Percentiles rank a stretch among this genome's conserved stretches.
Evolutionary conservation across 441 rosid genomes (phyloP).

Genomic region (Capsella rubella): DNA sequence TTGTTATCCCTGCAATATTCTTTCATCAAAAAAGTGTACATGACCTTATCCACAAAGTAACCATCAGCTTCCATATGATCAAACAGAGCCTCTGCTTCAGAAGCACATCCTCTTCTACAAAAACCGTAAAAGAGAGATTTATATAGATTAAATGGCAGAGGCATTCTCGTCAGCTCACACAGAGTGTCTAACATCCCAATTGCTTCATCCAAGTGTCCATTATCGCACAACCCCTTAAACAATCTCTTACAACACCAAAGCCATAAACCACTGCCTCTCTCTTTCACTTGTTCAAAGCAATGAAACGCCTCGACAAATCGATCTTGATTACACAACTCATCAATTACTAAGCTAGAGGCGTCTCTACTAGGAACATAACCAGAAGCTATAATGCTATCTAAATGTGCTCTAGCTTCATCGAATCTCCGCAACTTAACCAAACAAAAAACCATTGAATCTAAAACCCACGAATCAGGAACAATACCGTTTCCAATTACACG

Average conservation of each 20-base stretch:
- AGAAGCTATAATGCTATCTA: slow-evolving; percentile 50
- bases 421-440: slow-evolving; percentile 56
- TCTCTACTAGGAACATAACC: slow-evolving; percentile 46
- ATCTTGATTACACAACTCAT: slow-evolving; percentile 50
- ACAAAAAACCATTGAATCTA: slow-evolving; percentile 61
- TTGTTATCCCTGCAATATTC: slow-evolving; percentile 55
- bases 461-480: slow-evolving; percentile 50
- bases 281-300: slow-evolving; percentile 45
- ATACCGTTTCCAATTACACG: slow-evolving; percentile 51
- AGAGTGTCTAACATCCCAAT: slow-evolving; percentile 53
- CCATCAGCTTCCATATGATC: slow-evolving; percentile 62
- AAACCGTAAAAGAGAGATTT: slow-evolving; percentile 69
- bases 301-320: slow-evolving; percentile 59
- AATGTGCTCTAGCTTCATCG: slow-evolving; percentile 55
- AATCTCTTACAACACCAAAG: slow-evolving; percentile 54
- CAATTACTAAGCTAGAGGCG: slow-evolving; percentile 52
- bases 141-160: slow-evolving; percentile 53
- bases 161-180: slow-evolving; percentile 49
- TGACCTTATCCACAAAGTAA: slow-evolving; percentile 57
- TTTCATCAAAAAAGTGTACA: slow-evolving; percentile 64
- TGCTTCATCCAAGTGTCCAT: slow-evolving; percentile 62
- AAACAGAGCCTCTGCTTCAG: slow-evolving; percentile 59
- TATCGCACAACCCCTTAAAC: slow-evolving; percentile 56
- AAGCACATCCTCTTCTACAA: slow-evolving; percentile 55
- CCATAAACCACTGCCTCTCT: slow-evolving; percentile 47